Conservation (phyloP, 108 stramenopile species). For the Mayamaea pseudoterrestris region DNA sequence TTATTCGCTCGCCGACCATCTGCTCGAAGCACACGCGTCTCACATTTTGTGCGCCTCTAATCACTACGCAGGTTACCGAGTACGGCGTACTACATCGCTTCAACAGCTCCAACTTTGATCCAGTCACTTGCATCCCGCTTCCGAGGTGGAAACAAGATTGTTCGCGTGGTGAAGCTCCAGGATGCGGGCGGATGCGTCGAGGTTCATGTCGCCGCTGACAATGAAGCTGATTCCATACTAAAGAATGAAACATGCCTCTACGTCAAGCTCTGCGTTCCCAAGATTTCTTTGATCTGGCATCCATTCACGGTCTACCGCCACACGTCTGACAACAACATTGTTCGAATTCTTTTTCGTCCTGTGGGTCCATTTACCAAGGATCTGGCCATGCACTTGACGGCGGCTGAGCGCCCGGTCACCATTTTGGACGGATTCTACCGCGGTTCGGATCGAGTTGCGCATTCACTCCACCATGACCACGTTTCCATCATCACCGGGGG, state of each 20-base stretch:
- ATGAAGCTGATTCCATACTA: not conserved
- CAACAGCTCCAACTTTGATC: constrained; percentile 17
- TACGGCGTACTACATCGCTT: constrained; percentile 24
- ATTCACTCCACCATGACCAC: constrained; percentile 6
- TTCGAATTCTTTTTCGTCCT: constrained; percentile 5
- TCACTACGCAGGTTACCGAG: too few species aligned
- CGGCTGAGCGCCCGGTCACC: constrained; percentile 1
- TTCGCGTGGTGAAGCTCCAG: constrained; percentile 14
- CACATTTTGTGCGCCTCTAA: too few species aligned
- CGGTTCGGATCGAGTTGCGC: not conserved
- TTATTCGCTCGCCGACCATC: too few species aligned
- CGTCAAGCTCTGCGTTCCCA: constrained; percentile 7
- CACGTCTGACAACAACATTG: constrained; percentile 1
- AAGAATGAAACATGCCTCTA: not conserved
- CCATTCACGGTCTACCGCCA: constrained; percentile 4
- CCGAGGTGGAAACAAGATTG: constrained; percentile 15
- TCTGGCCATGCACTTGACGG: not conserved
- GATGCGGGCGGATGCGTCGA: constrained; percentile 36
- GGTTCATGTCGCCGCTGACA: constrained; percentile 4
- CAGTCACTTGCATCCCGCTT: constrained; percentile 10
- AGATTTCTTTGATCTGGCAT: constrained; percentile 9
- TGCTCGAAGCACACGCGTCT: too few species aligned
- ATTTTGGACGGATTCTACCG: constrained; percentile 3
- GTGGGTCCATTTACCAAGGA: constrained; percentile 7
- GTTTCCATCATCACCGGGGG: constrained; percentile 8